Evolutionary conservation across 2,329 filamentous ascomycete genomes (phyloP).

Genomic region (Simplicillium aogashimaense): DNA sequence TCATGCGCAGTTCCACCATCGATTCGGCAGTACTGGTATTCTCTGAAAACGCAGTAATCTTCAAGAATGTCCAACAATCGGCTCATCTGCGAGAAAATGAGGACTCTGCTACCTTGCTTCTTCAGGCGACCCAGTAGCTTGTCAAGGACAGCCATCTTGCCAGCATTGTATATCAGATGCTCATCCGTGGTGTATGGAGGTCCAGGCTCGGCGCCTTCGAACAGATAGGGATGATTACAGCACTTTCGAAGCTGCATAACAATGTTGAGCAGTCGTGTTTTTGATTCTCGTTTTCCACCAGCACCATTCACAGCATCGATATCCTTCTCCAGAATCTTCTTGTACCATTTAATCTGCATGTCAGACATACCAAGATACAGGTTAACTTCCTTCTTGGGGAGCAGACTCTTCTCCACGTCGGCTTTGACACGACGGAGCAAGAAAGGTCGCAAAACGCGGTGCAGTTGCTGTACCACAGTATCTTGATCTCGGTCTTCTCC

Average conservation of each 20-base stretch:
- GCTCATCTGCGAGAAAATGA: conserved; percentile 99
- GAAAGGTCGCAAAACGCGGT: conserved; percentile 87
- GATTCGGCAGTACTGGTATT: conserved; percentile 94
- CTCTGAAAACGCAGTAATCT: conserved; percentile 94
- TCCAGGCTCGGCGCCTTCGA: conserved; percentile 93
- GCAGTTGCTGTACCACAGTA: conserved; percentile 89
- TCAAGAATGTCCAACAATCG: conserved; percentile 93
- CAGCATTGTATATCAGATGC: conserved; percentile 85
- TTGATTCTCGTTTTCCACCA: conserved; percentile 91
- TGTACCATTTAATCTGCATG: conserved; percentile 99
- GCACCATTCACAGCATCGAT: conserved; percentile 98
- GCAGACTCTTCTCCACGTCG: conserved; percentile 93
- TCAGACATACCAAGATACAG: conserved; percentile 97
- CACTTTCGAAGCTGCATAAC: conserved; percentile 99
- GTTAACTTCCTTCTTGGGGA: conserved; percentile 97
- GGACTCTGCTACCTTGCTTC: conserved; percentile 81
- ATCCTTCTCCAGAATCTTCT: conserved; percentile 97
- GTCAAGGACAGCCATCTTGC: conserved; percentile 96
- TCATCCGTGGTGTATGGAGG: conserved; percentile 98
- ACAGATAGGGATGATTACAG: conserved; percentile 97
- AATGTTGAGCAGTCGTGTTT: conserved; percentile 93
- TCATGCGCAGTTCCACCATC: conserved; percentile 95
- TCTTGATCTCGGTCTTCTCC: conserved; percentile 85
- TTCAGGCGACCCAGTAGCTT: conserved; percentile 78
- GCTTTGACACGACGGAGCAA: conserved; percentile 91